phyloP scores from a whole-genome alignment of 768 basidiomycete genomes.

The Suillus lakei region DNA sequence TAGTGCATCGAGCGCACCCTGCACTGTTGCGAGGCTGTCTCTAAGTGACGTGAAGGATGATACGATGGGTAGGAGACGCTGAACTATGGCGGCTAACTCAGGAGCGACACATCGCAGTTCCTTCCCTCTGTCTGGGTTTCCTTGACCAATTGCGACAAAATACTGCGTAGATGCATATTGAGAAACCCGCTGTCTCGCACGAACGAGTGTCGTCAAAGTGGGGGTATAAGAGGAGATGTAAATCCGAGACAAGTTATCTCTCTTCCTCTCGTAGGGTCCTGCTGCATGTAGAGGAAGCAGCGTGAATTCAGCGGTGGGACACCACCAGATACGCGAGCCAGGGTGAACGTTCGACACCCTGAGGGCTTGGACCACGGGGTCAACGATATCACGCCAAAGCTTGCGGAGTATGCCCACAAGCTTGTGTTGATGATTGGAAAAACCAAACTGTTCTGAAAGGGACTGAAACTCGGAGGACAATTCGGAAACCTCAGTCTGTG shows the following conservation, averaged over 20 bases:
- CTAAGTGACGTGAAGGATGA: neutral
- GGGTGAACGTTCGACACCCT: constrained; percentile 8
- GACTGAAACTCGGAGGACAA: constrained; percentile 14
- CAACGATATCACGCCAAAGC: constrained; percentile 31
- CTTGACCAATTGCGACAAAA: constrained; percentile 25
- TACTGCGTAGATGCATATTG: neutral
- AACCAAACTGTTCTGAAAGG: constrained; percentile 9
- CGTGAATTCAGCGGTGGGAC: constrained; percentile 33
- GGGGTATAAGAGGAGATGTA: constrained; percentile 37
- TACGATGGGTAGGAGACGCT: constrained; percentile 11
- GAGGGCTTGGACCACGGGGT: constrained; percentile 24
- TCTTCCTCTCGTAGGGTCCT: constrained; percentile 27
- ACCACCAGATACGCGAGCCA: constrained; percentile 37
- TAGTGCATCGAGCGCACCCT: constrained; percentile 10
- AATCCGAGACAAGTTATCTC: constrained; percentile 16
- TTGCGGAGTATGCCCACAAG: constrained; percentile 17
- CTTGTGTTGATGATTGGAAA: constrained; percentile 20
- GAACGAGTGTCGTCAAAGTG: constrained; percentile 20
- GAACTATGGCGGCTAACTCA: constrained; percentile 19
- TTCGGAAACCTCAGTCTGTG: constrained; percentile 7
- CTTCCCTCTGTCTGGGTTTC: constrained; percentile 3
- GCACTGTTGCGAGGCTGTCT: neutral
- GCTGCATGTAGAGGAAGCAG: constrained; percentile 39
- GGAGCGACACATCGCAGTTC: constrained; percentile 17
- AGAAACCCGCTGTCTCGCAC: constrained; percentile 17